Base-by-base conservation (phyloP, 2,329 filamentous ascomycete species). In the Trichothecium roseum region DNA sequence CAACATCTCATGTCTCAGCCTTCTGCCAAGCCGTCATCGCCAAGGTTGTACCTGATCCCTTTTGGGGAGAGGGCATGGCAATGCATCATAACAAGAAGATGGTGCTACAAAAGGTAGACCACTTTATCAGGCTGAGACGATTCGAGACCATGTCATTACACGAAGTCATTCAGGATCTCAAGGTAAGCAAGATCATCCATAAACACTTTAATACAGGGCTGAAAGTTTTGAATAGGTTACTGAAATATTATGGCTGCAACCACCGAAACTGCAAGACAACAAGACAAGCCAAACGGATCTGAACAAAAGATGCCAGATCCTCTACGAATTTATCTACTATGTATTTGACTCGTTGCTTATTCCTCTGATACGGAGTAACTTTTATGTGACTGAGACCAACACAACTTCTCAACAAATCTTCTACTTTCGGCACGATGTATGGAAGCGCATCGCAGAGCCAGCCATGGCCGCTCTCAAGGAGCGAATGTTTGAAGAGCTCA, bases 341-440 rank as follows among this genome's bases (percentile, higher is more conserved):
- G 45, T 94, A 4, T 91, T 98, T 49, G 91, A 98, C 56, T 95
- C 88, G 0, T 68, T 95, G 16, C 53, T 98, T 37, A 83, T 96
- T 47, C 89, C 91, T 8, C 68, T 98, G 7, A 72, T 96, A 32
- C 77, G 84, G 24, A 78, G 75, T 42, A 88, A 91, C 49, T 98
- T 98, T 50, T 89, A 96, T 51, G 84, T 95, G 27, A 98, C 91
- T 0, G 91, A 98, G 55, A 91, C 87, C 0, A 87, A 77, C 42
- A 66, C 68, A 2, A 77, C 94, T 51, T 78, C 81, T 13, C 86
- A 91, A 47, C 76, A 78, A 18, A 62, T 96, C 1, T 94, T 94
- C 56, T 98, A 86, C 59, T 96, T 95, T 53, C 82, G 89, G 4
- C 91, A 98, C 44, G 91, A 98, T 55, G 68, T 91, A 8, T 98